phyloP scores from a whole-genome alignment of 106 monocot genomes.

The Posidonia australis region DNA sequence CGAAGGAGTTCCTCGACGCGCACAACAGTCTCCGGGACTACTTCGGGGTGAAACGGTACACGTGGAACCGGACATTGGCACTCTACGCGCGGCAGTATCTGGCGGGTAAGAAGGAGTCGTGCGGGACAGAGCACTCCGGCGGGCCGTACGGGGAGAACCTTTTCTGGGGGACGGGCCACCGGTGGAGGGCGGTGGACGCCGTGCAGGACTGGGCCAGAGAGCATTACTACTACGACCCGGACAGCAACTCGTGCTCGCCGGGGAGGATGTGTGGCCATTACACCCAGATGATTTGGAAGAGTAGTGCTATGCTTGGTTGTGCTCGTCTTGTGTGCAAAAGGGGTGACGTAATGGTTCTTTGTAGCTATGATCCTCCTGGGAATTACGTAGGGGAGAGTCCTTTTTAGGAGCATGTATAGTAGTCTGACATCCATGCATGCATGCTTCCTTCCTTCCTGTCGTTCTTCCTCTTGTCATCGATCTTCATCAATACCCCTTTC shows the following conservation, averaged over 20 bases:
- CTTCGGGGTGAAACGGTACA: neutral
- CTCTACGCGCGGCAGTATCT: slow-evolving; percentile 5
- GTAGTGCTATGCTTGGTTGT: slow-evolving; percentile 30
- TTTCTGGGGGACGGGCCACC: slow-evolving; percentile 3
- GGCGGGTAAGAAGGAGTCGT: neutral
- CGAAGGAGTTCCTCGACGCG: neutral
- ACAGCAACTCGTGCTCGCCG: slow-evolving; percentile 1
- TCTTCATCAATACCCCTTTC: too few relatives aligned
- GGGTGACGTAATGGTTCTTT: slow-evolving; percentile 33
- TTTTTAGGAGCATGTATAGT: too few relatives aligned
- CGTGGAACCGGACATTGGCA: slow-evolving; percentile 1
- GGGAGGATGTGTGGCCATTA: slow-evolving; percentile 15
- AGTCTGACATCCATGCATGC: too few relatives aligned
- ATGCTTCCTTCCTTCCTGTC: too few relatives aligned
- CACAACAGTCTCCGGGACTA: slow-evolving; percentile 1
- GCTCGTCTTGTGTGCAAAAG: slow-evolving; percentile 22
- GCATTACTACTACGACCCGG: slow-evolving; percentile 1
- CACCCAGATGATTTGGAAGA: slow-evolving; percentile 51
- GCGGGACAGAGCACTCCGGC: slow-evolving; percentile 6
- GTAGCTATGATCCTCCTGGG: slow-evolving; percentile 49
- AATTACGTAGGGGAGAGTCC: slow-evolving; percentile 39
- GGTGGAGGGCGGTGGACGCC: slow-evolving; percentile 9
- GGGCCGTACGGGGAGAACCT: slow-evolving; percentile 15
- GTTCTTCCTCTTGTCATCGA: too few relatives aligned
- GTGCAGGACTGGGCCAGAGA: slow-evolving; percentile 6